Evolutionary conservation across 257 asterid genomes (phyloP).

Genomic region (Catharanthus roseus): DNA sequence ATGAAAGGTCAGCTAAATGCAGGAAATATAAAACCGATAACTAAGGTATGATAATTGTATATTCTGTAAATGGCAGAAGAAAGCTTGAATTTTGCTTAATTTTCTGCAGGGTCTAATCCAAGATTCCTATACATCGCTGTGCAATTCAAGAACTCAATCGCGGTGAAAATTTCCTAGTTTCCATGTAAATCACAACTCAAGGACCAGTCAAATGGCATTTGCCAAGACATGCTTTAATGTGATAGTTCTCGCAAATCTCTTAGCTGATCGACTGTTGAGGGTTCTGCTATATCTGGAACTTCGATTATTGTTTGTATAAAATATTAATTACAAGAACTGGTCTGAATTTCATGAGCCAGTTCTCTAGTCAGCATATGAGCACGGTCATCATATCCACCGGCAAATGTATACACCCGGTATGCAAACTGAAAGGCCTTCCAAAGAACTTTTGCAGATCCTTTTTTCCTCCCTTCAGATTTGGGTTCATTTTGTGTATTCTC

Average conservation of each 20-base stretch:
- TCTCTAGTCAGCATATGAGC: constrained; percentile 74
- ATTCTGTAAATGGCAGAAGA: not conserved
- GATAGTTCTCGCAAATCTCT: not conserved
- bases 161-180: constrained; percentile 7
- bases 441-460: constrained; percentile 38
- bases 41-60: not conserved
- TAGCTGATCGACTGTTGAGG: not conserved
- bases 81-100: constrained; percentile 5
- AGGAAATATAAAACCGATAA: not conserved
- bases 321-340: constrained; percentile 15
- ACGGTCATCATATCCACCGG: constrained; percentile 89
- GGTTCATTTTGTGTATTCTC: constrained; percentile 20
- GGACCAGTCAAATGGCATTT: not conserved
- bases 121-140: constrained; percentile 7
- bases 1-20: not conserved
- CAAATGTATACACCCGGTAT: constrained; percentile 67
- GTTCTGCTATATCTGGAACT: not conserved
- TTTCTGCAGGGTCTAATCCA: not conserved
- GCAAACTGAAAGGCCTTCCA: constrained; percentile 95
- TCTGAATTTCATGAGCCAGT: constrained; percentile 65
- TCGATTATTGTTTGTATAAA: not conserved
- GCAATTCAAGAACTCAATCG: constrained; percentile 7
- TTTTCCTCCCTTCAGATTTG: constrained; percentile 29
- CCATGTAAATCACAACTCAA: not conserved
- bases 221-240: not conserved